phyloP scores from a whole-genome alignment of 1,139 yeast species.

The Blastobotrys illinoisensis region DNA sequence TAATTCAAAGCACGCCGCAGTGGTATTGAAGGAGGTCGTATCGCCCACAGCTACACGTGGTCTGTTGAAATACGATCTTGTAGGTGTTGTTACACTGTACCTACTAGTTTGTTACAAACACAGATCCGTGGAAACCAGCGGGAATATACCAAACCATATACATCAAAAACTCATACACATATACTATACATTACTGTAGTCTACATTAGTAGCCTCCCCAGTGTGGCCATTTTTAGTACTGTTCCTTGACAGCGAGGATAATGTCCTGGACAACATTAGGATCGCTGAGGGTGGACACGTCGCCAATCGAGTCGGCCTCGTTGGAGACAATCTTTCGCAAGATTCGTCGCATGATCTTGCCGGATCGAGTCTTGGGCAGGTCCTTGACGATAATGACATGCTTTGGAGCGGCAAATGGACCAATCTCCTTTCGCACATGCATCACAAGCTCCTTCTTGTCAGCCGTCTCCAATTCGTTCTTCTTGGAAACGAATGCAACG shows the following conservation, averaged over 20 bases:
- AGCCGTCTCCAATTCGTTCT: conserved; percentile 51
- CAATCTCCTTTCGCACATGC: conserved; percentile 89
- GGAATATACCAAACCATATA: background rate
- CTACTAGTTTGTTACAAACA: too few species aligned
- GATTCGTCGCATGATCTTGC: conserved; percentile 98
- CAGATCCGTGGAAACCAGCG: too few species aligned
- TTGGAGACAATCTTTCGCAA: conserved; percentile 84
- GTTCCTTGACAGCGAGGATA: conserved; percentile 38
- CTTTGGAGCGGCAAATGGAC: conserved; percentile 98
- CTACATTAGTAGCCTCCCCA: background rate
- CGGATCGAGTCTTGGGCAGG: conserved; percentile 96
- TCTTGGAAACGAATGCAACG: conserved; percentile 85
- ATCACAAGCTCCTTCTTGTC: conserved; percentile 78
- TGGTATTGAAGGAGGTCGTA: too few species aligned
- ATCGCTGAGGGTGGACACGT: conserved; percentile 83
- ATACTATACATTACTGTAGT: background rate
- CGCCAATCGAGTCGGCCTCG: conserved; percentile 93
- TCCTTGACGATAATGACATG: conserved; percentile 80
- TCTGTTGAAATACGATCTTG: too few species aligned
- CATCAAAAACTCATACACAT: background rate
- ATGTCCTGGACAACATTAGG: conserved; percentile 80
- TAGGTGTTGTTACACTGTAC: too few species aligned
- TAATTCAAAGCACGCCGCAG: too few species aligned
- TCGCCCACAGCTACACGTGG: background rate
- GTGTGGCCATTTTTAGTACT: conserved; percentile 5